Base-by-base conservation (phyloP, 768 basidiomycete genomes). In the Chalciporus sphaerocephalus region DNA sequence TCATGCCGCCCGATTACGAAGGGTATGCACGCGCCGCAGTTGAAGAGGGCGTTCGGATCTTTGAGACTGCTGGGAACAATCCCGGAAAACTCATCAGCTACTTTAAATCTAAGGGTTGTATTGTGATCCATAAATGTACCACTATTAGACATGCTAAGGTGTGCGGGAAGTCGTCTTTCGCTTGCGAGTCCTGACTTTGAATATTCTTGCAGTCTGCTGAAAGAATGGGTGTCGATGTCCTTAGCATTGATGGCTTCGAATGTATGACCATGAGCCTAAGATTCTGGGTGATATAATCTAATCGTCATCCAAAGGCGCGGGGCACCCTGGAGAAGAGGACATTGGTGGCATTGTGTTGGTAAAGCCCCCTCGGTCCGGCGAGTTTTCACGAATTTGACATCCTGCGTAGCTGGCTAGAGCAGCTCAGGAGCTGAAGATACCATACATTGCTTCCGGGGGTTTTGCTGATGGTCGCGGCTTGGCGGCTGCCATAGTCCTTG, bases 291-390 rank as follows among this genome's bases (percentile, higher is more conserved):
- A 11, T 30, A 39, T 43, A 42, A 34, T 40, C 41, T 50, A 51
- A 56, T 49, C 46, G 33, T 13, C 4, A 17, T 38, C 2, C 11
- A n/a, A 57, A 92, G 89, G 90, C 59, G 93, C 92, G 23, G 93
- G 93, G 20, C 91, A 93, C 65, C 92, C 92, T 15, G 94, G 94
- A 50, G 94, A 96, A 60, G 89, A 95, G 34, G 94, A 96, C 59
- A 87, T 96, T 18, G 88, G 89, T 3, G 88, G 87, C 4, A 58
- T 95, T 18, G 86, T 96, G 3, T 67, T 96, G 69, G 91, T 91
- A 53, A 38, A 13, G 3, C 23, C 15, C 22, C 18, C 11, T 6
- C 11, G 32, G 23, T n/a, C 22, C 23, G 30, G 9, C 32, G 5
- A 5, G 27, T 48, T 21, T 18, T 24, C 27, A 27, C 24, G 38